A percentile compares a stretch with the other conserved stretches of the same genome.
Evolutionary conservation across 202 grass and related monocot genomes (phyloP).

Genomic region (Hordeum pubiflorum): DNA sequence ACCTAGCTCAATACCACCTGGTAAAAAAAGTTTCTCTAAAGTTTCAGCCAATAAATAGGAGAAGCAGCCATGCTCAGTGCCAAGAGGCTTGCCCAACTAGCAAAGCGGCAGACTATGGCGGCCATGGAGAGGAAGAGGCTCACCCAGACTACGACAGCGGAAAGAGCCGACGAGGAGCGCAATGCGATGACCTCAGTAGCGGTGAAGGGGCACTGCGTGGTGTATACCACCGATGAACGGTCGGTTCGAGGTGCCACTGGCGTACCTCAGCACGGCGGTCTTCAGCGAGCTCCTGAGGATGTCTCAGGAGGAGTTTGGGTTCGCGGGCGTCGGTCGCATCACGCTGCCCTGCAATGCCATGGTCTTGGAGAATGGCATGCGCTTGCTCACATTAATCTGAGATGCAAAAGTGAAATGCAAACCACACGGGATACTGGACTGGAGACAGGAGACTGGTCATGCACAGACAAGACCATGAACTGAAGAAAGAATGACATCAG

Average conservation of each 20-base stretch:
- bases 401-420: not conserved
- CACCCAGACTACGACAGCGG: not conserved
- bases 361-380: slow-evolving; percentile 28
- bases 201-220: slow-evolving; percentile 30
- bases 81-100: slow-evolving; percentile 32
- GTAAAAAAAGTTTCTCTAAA: not conserved
- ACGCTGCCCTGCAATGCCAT: slow-evolving; percentile 19
- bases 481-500: not conserved
- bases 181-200: not conserved
- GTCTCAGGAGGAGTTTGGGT: too few species aligned
- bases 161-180: not conserved
- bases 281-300: slow-evolving; percentile 8
- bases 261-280: slow-evolving; percentile 20
- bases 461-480: not conserved
- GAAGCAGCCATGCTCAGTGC: slow-evolving; percentile 33
- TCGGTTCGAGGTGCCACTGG: slow-evolving; percentile 31
- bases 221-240: slow-evolving; percentile 26
- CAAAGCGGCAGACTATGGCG: slow-evolving; percentile 42
- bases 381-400: not conserved
- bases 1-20: not conserved
- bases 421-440: not conserved
- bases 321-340: not conserved
- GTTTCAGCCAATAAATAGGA: not conserved
- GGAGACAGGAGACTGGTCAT: not conserved
- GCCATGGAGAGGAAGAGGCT: slow-evolving; percentile 39